Conservation (phyloP, 108 stramenopile genomes). For the Licmophora abbreviata region DNA sequence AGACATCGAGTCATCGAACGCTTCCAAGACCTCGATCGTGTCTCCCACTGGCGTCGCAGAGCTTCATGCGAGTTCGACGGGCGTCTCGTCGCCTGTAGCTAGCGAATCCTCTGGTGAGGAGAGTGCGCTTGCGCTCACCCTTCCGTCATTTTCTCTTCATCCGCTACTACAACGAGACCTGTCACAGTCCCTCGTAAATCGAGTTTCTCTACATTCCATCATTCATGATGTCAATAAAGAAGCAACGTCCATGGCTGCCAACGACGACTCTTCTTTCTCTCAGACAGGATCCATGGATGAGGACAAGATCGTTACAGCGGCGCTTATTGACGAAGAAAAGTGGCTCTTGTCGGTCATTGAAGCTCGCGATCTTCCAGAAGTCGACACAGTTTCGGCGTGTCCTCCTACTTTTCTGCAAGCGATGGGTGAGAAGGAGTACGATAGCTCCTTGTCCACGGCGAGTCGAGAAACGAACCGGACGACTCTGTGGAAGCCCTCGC, state of each 20-base stretch:
- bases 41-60: slow-evolving; percentile 41
- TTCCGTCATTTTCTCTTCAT: slow-evolving; percentile 50
- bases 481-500: slow-evolving; percentile 83
- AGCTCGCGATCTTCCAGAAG: slow-evolving; percentile 22
- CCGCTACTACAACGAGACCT: slow-evolving; percentile 44
- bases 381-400: slow-evolving; percentile 36
- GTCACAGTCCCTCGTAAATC: slow-evolving; percentile 52
- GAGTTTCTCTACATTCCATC: slow-evolving; percentile 70
- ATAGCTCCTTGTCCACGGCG: slow-evolving; percentile 22
- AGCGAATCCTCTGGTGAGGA: not conserved
- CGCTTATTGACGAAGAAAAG: slow-evolving; percentile 76
- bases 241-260: slow-evolving; percentile 44
- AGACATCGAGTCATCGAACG: not conserved
- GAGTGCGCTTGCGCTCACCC: not conserved
- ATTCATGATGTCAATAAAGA: slow-evolving; percentile 86
- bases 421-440: slow-evolving; percentile 75
- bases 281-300: slow-evolving; percentile 18
- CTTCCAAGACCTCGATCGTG: slow-evolving; percentile 8
- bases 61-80: not conserved
- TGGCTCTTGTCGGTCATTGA: slow-evolving; percentile 70
- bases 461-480: slow-evolving; percentile 42
- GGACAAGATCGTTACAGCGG: slow-evolving; percentile 18
- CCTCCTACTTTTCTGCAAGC: slow-evolving; percentile 78
- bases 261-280: slow-evolving; percentile 27
- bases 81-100: not conserved